phyloP scores from a whole-genome alignment of 179 eudicot species.

The Kewa caespitosa region DNA sequence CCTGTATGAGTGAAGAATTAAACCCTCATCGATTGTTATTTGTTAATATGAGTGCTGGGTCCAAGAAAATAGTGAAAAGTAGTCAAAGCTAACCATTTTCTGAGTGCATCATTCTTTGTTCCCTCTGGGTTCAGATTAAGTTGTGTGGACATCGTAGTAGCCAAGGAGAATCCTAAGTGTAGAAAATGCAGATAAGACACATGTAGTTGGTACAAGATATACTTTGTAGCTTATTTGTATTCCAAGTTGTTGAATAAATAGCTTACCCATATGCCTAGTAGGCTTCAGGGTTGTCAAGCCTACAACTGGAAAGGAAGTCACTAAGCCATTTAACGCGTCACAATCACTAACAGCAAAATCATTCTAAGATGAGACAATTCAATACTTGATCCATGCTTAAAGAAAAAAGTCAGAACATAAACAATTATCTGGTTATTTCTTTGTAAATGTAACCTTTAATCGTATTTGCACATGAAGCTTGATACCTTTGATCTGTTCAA shows the following conservation, averaged over 20 bases:
- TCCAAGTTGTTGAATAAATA: too few relatives aligned
- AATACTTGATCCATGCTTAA: not conserved
- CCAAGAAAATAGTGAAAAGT: too few relatives aligned
- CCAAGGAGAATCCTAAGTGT: not conserved
- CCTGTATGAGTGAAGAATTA: too few relatives aligned
- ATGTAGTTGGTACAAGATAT: not conserved
- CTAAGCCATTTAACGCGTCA: too few relatives aligned
- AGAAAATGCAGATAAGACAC: not conserved
- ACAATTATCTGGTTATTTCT: not conserved
- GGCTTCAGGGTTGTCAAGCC: not conserved
- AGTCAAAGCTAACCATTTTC: too few relatives aligned
- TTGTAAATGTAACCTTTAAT: too few relatives aligned
- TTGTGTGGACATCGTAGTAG: not conserved
- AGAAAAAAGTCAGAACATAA: not conserved
- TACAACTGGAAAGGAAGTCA: too few relatives aligned
- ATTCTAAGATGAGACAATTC: not conserved
- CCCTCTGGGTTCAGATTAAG: not conserved
- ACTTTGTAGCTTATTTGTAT: not conserved
- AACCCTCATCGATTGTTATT: too few relatives aligned
- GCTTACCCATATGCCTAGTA: not conserved
- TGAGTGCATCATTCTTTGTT: not conserved
- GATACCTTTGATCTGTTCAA: too few relatives aligned
- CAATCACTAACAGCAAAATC: too few relatives aligned
- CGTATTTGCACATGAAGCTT: too few relatives aligned
- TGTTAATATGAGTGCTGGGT: too few relatives aligned